phyloP scores from a whole-genome alignment of 371 early-diverging fungal genomes.

The Mucor piriformis region DNA sequence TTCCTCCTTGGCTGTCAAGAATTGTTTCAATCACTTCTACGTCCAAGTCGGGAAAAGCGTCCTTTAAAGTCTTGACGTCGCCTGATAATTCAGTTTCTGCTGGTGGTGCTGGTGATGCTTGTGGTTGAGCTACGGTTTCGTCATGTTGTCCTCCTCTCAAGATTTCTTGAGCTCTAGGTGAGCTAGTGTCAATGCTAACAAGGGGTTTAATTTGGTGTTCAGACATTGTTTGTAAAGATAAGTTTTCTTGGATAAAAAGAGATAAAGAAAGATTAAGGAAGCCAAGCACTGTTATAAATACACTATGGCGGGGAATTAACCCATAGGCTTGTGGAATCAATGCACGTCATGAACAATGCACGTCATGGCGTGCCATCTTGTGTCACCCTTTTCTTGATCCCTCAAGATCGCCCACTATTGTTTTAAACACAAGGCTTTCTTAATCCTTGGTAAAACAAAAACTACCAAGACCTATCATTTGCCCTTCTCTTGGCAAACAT shows the following conservation, averaged over 20 bases:
- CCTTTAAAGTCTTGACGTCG: conserved; percentile 29
- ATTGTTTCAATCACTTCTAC: conserved; percentile 40
- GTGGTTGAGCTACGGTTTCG: neutral
- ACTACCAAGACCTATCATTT: too few species aligned
- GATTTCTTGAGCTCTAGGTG: neutral
- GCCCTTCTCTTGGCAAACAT: too few species aligned
- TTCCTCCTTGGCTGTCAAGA: conserved; percentile 30
- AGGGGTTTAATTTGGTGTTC: conserved; percentile 13
- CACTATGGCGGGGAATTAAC: too few species aligned
- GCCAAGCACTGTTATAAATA: too few species aligned
- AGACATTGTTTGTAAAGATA: conserved; percentile 1
- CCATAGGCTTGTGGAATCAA: too few species aligned
- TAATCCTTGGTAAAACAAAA: too few species aligned
- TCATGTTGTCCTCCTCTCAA: neutral
- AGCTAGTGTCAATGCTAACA: neutral
- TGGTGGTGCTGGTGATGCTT: neutral
- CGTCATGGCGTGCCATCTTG: too few species aligned
- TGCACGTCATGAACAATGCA: too few species aligned
- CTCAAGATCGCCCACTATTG: too few species aligned
- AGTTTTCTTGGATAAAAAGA: neutral
- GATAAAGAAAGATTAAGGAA: neutral
- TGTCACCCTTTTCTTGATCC: too few species aligned
- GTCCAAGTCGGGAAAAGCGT: conserved; percentile 41
- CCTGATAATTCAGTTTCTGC: conserved; percentile 8
- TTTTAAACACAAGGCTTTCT: too few species aligned